Conservation (phyloP, 306 rosid genomes). For the Oemleria cerasiformis region DNA sequence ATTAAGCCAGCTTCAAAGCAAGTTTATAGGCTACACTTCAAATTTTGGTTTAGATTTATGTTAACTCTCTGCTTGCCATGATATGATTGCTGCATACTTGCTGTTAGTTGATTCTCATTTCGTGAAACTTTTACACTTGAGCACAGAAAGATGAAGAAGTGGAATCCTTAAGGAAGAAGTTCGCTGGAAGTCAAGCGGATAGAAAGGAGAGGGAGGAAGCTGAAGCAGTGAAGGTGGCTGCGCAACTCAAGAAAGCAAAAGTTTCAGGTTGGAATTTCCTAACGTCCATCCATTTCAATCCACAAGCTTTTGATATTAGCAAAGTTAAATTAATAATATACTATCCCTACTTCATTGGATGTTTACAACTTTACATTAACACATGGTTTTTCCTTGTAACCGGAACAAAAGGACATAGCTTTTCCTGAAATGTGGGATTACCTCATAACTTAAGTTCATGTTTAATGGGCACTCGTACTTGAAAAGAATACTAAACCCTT, state of each 20-base stretch:
- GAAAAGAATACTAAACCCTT: background rate
- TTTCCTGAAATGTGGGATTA: background rate
- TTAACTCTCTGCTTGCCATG: background rate
- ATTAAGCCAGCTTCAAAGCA: background rate
- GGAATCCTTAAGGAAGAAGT: conserved; percentile 57
- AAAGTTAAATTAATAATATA: background rate
- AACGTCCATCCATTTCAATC: background rate
- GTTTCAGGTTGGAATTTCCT: conserved; percentile 49
- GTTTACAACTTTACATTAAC: background rate
- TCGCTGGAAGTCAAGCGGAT: conserved; percentile 98
- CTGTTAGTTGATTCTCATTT: background rate
- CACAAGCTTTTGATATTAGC: background rate
- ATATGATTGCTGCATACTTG: background rate
- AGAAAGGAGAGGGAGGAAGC: conserved; percentile 70
- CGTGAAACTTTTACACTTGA: conserved; percentile 7
- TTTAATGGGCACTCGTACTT: background rate
- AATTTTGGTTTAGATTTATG: background rate
- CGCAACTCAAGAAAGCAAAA: conserved; percentile 65
- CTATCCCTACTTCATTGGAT: background rate
- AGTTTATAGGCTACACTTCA: background rate
- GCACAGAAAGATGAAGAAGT: conserved; percentile 93
- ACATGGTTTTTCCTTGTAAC: background rate
- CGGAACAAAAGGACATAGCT: background rate
- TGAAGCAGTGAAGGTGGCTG: conserved; percentile 67
- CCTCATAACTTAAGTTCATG: background rate